Evolutionary conservation across 2,329 filamentous ascomycete genomes (phyloP), one percentile per base, ranked within the genome.

Genomic region (Clarireedia hainanense): DNA sequence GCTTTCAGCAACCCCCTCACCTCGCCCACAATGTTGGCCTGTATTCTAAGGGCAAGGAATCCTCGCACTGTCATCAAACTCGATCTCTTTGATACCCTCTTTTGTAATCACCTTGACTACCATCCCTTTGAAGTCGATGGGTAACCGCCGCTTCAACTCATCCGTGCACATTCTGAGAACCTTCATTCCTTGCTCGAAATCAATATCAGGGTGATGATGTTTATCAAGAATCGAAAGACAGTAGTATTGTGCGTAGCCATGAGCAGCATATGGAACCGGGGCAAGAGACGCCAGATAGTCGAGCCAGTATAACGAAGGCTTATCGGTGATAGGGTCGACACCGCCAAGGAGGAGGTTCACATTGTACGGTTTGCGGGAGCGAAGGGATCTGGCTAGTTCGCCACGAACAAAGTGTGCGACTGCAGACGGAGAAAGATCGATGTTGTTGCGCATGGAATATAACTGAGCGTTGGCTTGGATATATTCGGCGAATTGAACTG

Each of bases 231-330:
- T 95, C 6, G 90, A 95, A 59, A 99, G 80, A 73, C 94, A 99
- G 80, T 99, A 99, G 80, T 97, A 97, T 75, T 99, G 94, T 65
- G 94, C 94, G 75, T 99, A 99, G 65, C 94, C 94, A 68, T 99
- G 95, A 59, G 94, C 94, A 49, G 94, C 95, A 70, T 99, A 99
- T 55, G 94, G 94, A 48, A 99, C 78, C 34, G 88, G 82, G 4
- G 91, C 92, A 70, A 91, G 76, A 60, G 91, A 86, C 63, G 92
- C 94, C 69, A 99, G 83, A 75, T 97, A 97, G 72, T 99, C 92
- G 67, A 96, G 81, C 94, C 94, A 99, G 80, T 95, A 96, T 64
- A 99, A 76, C 68, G 86, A 87, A 27, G 94, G 92, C 80, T 94
- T 89, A 74, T 89, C 81, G 64, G 88, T 91, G 74, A 95, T 94